Base-by-base conservation (phyloP, 2,329 filamentous ascomycete genomes). In the Myotisia sp. region DNA sequence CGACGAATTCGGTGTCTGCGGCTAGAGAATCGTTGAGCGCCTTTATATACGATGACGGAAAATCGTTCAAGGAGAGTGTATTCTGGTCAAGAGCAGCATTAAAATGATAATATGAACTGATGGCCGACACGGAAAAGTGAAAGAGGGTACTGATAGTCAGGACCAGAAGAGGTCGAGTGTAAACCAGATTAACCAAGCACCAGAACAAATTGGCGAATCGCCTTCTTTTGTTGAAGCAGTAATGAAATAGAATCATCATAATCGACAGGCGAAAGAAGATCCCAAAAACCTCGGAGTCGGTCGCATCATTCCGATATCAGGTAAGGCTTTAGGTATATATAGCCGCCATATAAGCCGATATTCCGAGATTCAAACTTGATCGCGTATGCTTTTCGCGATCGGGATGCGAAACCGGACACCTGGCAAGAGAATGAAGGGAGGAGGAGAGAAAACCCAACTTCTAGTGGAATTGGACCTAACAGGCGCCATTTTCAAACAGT, bases 31-130 rank as follows among this genome's bases (percentile, higher is more conserved):
- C 26, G 4, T 29, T 19, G 17, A 36, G 19, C 8, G 16, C 18
- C 26, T 36, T 36, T 17, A 29, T 26, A 10, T 26, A 23, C 19
- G 13, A 17, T 12, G 17, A 19, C 4, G 33, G 33, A 12, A 36
- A 19, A 19, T 29, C 13, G 16, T 29, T 21, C 17, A 36, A 30
- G 3, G 33, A 23, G 5, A 29, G 17, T 9, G 33, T 29, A 20
- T 36, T 26, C n/a, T n/a, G 6, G 18, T 21, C n/a, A 7, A 36
- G 26, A 8, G 26, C 16, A 3, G 17, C 16, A 23, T 29, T 29
- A 13, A 36, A 9, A 10, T 5, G 24, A 16, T 32, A 12, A 5
- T 14, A 14, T 3, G 20, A 32, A 14, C 24, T 14, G 14, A 32
- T 24, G 4, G 20, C 14, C 7, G 29, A 32, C 6, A 18, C 20